Percentiles rank a stretch among this genome's conserved stretches.
phyloP scores from a whole-genome alignment of 78 protist genomes.

The Tieghemostelium lacteum region DNA sequence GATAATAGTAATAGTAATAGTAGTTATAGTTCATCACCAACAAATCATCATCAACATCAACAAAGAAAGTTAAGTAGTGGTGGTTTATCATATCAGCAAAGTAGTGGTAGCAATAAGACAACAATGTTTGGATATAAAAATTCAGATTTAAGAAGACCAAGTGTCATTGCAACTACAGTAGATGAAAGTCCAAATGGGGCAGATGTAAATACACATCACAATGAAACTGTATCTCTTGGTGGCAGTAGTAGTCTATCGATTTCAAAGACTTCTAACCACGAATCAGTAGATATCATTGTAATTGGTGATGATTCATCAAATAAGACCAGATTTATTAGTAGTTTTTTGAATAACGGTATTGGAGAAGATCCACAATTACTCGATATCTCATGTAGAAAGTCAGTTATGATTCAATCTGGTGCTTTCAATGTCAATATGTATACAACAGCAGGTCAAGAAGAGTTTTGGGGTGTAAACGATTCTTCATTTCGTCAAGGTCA shows the following conservation, averaged over 20 bases:
- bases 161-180: conserved; percentile 2
- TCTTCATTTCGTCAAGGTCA: conserved; percentile 38
- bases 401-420: conserved; percentile 41
- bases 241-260: not conserved
- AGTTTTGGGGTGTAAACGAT: conserved; percentile 76
- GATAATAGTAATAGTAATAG: too few species aligned
- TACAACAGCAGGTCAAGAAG: conserved; percentile 57
- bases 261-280: not conserved
- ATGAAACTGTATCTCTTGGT: not conserved
- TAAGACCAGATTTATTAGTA: conserved; percentile 41
- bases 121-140: too few species aligned
- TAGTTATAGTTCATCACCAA: too few species aligned
- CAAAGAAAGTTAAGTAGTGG: too few species aligned
- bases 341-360: conserved; percentile 38
- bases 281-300: conserved; percentile 48
- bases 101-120: too few species aligned
- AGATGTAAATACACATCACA: not conserved
- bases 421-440: conserved; percentile 57
- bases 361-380: conserved; percentile 36
- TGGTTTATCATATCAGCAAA: too few species aligned
- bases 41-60: too few species aligned
- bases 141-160: conserved; percentile 34
- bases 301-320: conserved; percentile 52
- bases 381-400: not conserved
- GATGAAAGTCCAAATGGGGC: conserved; percentile 36